Evolutionary conservation across 768 basidiomycete genomes (phyloP).

Genomic region (Krasilnikovozyma curviuscula): DNA sequence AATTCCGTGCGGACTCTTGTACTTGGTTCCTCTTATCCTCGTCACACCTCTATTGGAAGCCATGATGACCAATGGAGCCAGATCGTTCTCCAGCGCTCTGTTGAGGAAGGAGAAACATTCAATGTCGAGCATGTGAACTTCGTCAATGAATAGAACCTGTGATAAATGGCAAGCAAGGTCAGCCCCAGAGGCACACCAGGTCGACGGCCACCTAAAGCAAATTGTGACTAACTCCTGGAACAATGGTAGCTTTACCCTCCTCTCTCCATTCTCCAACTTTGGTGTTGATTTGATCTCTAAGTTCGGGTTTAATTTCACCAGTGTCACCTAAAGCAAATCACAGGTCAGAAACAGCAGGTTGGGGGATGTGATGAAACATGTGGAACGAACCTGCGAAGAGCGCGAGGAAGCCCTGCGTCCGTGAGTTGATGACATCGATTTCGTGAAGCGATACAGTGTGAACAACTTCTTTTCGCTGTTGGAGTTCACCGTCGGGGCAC

Average conservation of each 20-base stretch:
- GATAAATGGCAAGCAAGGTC: neutral
- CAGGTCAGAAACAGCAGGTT: neutral
- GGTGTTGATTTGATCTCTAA: slow-evolving; percentile 86
- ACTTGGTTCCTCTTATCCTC: slow-evolving; percentile 83
- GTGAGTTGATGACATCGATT: slow-evolving; percentile 96
- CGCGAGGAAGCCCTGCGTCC: slow-evolving; percentile 95
- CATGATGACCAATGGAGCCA: slow-evolving; percentile 94
- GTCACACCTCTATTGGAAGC: slow-evolving; percentile 91
- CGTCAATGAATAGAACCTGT: slow-evolving; percentile 42
- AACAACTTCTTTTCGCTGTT: slow-evolving; percentile 90
- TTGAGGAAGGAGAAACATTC: slow-evolving; percentile 99
- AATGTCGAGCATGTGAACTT: slow-evolving; percentile 97
- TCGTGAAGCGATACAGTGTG: slow-evolving; percentile 96
- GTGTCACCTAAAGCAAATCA: slow-evolving; percentile 47
- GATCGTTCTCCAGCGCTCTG: slow-evolving; percentile 77
- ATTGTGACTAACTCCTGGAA: slow-evolving; percentile 57
- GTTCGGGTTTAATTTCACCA: slow-evolving; percentile 93
- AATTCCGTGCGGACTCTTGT: slow-evolving; percentile 82
- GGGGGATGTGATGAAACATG: neutral
- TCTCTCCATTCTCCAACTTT: slow-evolving; percentile 97
- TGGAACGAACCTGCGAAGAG: slow-evolving; percentile 32
- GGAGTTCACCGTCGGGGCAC: slow-evolving; percentile 93
- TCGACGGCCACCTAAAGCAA: neutral
- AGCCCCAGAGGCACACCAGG: neutral
- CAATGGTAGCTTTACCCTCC: slow-evolving; percentile 94